Evolutionary conservation across 805 yeast species (phyloP).

Genomic region (Zygoascus tannicola): DNA sequence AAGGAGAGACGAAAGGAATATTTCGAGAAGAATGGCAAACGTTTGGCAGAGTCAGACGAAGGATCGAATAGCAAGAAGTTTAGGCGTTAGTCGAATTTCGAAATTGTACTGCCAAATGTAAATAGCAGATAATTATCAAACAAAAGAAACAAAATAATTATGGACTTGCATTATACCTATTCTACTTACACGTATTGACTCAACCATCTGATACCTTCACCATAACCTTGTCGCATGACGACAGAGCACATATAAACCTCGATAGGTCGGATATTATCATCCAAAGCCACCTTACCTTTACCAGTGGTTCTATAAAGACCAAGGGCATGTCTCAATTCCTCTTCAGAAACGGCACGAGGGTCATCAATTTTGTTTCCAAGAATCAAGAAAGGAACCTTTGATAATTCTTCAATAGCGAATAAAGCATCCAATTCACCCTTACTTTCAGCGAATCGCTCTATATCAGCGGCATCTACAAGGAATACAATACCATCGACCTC

Average conservation of each 20-base stretch:
- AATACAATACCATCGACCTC: constrained; percentile 97
- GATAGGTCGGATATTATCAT: constrained; percentile 74
- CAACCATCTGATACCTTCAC: constrained; percentile 97
- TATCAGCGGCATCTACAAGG: constrained; percentile 94
- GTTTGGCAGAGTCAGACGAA: constrained; percentile 4
- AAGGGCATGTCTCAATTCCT: constrained; percentile 82
- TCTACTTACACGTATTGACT: constrained; percentile 72
- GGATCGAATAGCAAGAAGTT: constrained; percentile 8
- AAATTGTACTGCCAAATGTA: too few relatives aligned
- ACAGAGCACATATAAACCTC: constrained; percentile 97
- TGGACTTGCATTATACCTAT: too few relatives aligned
- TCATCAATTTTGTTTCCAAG: constrained; percentile 96
- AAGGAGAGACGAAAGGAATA: constrained; percentile 80
- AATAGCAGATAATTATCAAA: too few relatives aligned
- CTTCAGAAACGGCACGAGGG: constrained; percentile 89
- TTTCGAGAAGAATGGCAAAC: constrained; percentile 44
- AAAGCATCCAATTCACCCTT: constrained; percentile 90
- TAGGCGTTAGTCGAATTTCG: constrained; percentile 1
- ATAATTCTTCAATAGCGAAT: constrained; percentile 84
- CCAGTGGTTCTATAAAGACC: constrained; percentile 89
- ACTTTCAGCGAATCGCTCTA: constrained; percentile 90
- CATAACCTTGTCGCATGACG: constrained; percentile 97
- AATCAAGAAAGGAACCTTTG: constrained; percentile 81
- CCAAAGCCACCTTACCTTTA: constrained; percentile 60
- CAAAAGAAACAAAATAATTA: too few relatives aligned